phyloP scores from a whole-genome alignment of 176 grass and related monocot species.

The Thinopyrum elongatum region DNA sequence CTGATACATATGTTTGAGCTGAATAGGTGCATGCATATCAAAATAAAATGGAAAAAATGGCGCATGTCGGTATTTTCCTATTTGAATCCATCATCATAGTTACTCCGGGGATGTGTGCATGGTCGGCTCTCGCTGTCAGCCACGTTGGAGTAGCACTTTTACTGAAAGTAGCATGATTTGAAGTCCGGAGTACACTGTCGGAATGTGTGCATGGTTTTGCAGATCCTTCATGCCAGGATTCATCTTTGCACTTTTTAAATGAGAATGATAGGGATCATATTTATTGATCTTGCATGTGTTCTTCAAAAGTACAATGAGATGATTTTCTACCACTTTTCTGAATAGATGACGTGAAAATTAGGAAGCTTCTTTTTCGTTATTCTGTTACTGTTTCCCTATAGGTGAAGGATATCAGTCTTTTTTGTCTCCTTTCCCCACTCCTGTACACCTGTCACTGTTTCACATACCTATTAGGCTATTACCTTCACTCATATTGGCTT shows the following conservation, averaged over 20 bases:
- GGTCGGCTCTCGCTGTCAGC: too few species aligned
- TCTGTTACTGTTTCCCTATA: neutral
- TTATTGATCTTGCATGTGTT: constrained; percentile 6
- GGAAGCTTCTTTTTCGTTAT: neutral
- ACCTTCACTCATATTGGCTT: neutral
- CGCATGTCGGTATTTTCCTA: neutral
- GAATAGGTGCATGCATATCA: neutral
- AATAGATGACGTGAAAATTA: neutral
- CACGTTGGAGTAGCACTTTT: too few species aligned
- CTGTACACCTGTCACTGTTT: neutral
- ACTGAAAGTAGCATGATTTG: neutral
- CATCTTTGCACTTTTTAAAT: neutral
- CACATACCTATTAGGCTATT: too few species aligned
- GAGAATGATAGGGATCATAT: constrained; percentile 1
- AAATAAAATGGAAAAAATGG: neutral
- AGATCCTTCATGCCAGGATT: neutral
- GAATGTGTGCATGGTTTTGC: neutral
- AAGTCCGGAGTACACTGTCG: neutral
- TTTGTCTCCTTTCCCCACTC: neutral
- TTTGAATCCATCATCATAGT: neutral
- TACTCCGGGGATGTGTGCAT: too few species aligned
- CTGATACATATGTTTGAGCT: too few species aligned
- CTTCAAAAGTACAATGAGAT: neutral
- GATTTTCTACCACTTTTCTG: neutral
- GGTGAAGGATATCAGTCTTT: neutral